Conservation (phyloP, 352 stramenopile species). For the Globisporangium abappressorium region DNA sequence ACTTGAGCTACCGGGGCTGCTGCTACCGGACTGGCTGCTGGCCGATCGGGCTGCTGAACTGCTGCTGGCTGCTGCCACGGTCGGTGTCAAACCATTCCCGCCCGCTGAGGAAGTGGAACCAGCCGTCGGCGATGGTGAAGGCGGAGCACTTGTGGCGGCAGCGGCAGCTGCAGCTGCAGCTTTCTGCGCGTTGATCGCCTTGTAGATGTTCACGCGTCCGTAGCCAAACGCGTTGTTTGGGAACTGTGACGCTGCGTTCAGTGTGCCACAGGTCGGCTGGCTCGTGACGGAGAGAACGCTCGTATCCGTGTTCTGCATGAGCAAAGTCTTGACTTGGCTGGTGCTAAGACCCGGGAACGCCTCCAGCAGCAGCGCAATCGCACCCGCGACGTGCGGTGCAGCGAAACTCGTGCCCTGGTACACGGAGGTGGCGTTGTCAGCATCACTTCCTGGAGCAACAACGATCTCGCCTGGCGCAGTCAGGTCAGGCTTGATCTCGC, state of each 20-base stretch:
- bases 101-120: not conserved
- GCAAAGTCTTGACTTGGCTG: conserved; percentile 24
- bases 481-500: conserved; percentile 43
- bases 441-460: conserved; percentile 18
- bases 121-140: not conserved
- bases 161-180: not conserved
- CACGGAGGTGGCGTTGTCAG: conserved; percentile 11
- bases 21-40: not conserved
- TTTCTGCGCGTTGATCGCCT: conserved; percentile 23
- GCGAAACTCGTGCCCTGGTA: conserved; percentile 39
- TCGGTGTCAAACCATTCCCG: not conserved
- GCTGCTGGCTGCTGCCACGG: not conserved
- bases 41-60: conserved; percentile 5
- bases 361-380: conserved; percentile 37
- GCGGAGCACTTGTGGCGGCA: conserved; percentile 2
- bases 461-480: conserved; percentile 32
- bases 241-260: conserved; percentile 19
- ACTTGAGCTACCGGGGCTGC: not conserved
- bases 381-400: conserved; percentile 35
- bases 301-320: conserved; percentile 18
- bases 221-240: conserved; percentile 63
- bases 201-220: conserved; percentile 42
- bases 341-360: conserved; percentile 26
- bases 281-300: conserved; percentile 10
- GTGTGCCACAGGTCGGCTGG: conserved; percentile 9